phyloP scores from a whole-genome alignment of 441 rosid species.

The Bruguiera hainesii region DNA sequence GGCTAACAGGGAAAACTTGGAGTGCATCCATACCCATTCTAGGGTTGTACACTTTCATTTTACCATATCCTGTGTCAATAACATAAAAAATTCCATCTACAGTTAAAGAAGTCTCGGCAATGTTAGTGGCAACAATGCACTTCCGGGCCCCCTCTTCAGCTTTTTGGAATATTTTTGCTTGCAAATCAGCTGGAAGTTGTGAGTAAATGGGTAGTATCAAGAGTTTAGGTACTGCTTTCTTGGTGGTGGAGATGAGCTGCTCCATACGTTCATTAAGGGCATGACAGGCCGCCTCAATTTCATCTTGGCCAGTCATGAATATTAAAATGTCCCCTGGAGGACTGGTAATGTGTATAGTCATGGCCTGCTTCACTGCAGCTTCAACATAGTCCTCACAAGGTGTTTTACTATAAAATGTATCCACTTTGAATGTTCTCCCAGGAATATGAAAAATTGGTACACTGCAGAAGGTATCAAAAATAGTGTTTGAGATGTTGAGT shows the following conservation, averaged over 20 bases:
- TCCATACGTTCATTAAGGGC: conserved; percentile 94
- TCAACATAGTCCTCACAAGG: conserved; percentile 99
- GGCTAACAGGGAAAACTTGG: conserved; percentile 92
- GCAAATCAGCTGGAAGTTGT: conserved; percentile 97
- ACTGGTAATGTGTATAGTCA: conserved; percentile 88
- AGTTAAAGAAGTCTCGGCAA: conserved; percentile 96
- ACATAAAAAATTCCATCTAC: conserved; percentile 95
- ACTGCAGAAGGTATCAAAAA: conserved; percentile 43
- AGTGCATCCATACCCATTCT: conserved; percentile 99
- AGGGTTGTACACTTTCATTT: conserved; percentile 98
- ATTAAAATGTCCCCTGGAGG: conserved; percentile 96
- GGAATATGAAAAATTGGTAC: conserved; percentile 91
- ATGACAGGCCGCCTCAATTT: conserved; percentile 93
- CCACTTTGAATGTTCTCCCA: conserved; percentile 96
- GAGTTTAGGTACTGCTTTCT: conserved; percentile 66
- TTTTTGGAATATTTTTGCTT: conserved; percentile 93
- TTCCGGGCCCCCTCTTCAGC: conserved; percentile 98
- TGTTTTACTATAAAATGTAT: conserved; percentile 70
- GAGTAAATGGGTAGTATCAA: conserved; percentile 95
- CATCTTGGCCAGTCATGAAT: conserved; percentile 99
- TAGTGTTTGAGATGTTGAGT: background rate
- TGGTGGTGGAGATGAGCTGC: conserved; percentile 68
- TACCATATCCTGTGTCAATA: conserved; percentile 96
- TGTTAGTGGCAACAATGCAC: conserved; percentile 97
- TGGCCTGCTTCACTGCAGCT: conserved; percentile 97